These are phyloP conservation scores for Pestalotiopsis sp. DNA, from an alignment of 2,329 filamentous ascomycete genomes.

Conservation along the genomic window DNA sequence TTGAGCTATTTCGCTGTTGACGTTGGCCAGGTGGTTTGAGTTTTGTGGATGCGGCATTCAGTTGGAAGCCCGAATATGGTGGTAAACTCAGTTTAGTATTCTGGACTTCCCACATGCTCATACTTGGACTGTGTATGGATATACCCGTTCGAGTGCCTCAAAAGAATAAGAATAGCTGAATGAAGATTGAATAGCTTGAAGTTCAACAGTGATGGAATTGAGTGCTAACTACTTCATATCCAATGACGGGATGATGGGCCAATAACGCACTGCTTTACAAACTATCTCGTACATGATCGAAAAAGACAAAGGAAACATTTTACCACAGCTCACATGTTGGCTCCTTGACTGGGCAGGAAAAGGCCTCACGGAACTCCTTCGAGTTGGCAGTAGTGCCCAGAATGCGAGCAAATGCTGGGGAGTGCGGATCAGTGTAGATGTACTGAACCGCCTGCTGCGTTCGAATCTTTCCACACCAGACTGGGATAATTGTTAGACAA, in stretches of 20 bases:
- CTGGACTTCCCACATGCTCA: too few species aligned
- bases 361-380: constrained; percentile 67
- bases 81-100: too few species aligned
- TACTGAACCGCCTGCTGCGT: constrained; percentile 58
- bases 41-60: too few species aligned
- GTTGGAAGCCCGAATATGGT: too few species aligned
- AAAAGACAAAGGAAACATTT: background rate
- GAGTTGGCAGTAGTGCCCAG: constrained; percentile 69
- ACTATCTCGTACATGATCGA: background rate
- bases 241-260: background rate
- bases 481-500: background rate
- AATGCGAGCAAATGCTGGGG: constrained; percentile 64
- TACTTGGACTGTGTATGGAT: too few species aligned
- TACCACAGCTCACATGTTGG: constrained; percentile 73
- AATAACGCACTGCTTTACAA: background rate
- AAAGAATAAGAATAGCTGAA: too few species aligned
- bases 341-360: constrained; percentile 66
- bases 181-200: too few species aligned
- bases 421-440: constrained; percentile 67
- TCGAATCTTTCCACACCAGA: constrained; percentile 67
- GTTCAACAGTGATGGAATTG: too few species aligned
- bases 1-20: background rate
- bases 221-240: too few species aligned
- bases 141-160: too few species aligned
- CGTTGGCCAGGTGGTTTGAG: background rate